A percentile compares a stretch with the other conserved stretches of the same genome.
Evolutionary conservation across 371 early-diverging fungal genomes (phyloP).

Genomic region (Aphelidium insulamus): DNA sequence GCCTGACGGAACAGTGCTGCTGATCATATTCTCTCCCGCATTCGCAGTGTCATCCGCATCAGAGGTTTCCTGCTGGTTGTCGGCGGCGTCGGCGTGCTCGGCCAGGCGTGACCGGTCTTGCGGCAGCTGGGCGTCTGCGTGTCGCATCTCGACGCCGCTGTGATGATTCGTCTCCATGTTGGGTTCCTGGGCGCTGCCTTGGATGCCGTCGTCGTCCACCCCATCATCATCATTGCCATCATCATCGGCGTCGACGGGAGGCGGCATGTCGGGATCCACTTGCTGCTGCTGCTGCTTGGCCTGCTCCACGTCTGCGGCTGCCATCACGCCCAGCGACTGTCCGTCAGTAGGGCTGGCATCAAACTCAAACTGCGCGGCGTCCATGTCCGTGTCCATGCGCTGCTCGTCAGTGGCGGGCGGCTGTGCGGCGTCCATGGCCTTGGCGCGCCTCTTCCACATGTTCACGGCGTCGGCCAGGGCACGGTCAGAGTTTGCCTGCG

Average conservation of each 20-base stretch:
- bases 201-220: background rate
- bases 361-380: no score
- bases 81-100: constrained; percentile 8
- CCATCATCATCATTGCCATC: no score
- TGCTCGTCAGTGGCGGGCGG: constrained; percentile 17
- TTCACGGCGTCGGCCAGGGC: constrained; percentile 72
- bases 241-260: no score
- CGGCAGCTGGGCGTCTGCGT: background rate
- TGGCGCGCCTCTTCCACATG: constrained; percentile 63
- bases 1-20: constrained; percentile 1
- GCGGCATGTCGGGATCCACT: no score
- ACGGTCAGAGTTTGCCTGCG: constrained; percentile 45
- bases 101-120: constrained; percentile 9
- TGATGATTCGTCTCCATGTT: constrained; percentile 10
- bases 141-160: constrained; percentile 1
- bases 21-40: constrained; percentile 24
- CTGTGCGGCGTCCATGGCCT: constrained; percentile 18
- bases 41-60: constrained; percentile 18
- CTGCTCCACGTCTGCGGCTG: no score
- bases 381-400: constrained; percentile 15
- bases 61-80: constrained; percentile 12
- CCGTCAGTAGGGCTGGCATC: no score
- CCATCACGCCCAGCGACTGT: no score
- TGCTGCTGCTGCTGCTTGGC: constrained; percentile 2
- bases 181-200: constrained; percentile 1